Base-by-base conservation (phyloP, 2,329 filamentous ascomycete species). In the Aureobasidium uvarum region DNA sequence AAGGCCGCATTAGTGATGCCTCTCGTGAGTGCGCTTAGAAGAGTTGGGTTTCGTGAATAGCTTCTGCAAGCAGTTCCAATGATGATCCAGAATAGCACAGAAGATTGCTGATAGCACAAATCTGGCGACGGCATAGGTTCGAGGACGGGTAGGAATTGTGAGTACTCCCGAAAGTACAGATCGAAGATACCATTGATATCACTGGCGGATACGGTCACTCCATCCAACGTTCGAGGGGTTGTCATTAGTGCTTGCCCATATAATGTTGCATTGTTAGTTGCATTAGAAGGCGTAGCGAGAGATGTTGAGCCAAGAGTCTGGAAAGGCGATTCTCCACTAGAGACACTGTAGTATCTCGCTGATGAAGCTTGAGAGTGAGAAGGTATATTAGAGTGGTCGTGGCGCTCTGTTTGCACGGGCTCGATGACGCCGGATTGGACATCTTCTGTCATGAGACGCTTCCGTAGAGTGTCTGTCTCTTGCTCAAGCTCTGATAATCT, bases 11-110 rank as follows among this genome's bases (percentile, higher is more conserved):
- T 48, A 5, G 33, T 60, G 25, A 60, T 60, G 13, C 56, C 20
- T 25, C 28, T 60, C 10, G 43, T 13, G 5, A 60, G 20, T 23
- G 56, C 56, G 20, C 23, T 36, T 6, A 60, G 56, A 20, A 60
- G 31, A 20, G 56, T 60, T 23, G 56, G 56, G 5, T 60, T 60
- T 14, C 25, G n/a, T 10, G 56, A 5, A 20, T 60, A 60, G 43
- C 56, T 50, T n/a, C 56, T 60, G 43, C 56, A 60, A 25, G 56
- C 56, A 14, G 56, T 60, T 25, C 56, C 56, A n/a, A 60, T 60
- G 3, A 60, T 50, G 43, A 28, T 10, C 56, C 56, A 60, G 20
- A 60, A 60, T 6, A 60, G 31, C 6, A 60, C 5, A 28, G 56
- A 31, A 13, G 28, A 48, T 28, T 60, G 56, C 20, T 60, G 43